phyloP scores from a whole-genome alignment of 345 rosid species.

The Salix viminalis region DNA sequence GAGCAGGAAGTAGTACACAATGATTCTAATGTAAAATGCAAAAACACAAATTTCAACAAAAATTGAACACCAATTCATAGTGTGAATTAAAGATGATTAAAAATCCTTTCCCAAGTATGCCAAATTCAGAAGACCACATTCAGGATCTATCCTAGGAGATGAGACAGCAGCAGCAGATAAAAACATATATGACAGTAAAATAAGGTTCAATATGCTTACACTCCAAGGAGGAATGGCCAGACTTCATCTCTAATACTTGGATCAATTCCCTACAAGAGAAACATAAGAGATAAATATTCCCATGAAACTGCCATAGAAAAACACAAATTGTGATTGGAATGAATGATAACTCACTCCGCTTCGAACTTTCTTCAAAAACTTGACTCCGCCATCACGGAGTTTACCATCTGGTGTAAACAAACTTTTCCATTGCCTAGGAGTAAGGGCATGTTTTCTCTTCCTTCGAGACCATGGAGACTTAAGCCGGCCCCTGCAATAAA shows the following conservation, averaged over 20 bases:
- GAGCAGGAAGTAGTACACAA: not conserved
- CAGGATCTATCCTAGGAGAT: not conserved
- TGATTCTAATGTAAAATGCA: not conserved
- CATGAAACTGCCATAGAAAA: conserved; percentile 10
- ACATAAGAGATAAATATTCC: conserved; percentile 12
- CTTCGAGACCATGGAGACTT: conserved; percentile 92
- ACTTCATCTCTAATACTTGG: conserved; percentile 82
- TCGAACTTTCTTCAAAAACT: conserved; percentile 82
- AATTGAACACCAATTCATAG: not conserved
- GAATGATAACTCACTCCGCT: conserved; percentile 61
- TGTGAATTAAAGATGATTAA: not conserved
- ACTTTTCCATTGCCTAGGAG: conserved; percentile 68
- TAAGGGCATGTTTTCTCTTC: conserved; percentile 66
- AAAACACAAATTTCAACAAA: not conserved
- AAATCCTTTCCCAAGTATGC: not conserved
- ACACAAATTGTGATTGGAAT: not conserved
- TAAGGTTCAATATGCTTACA: conserved; percentile 49
- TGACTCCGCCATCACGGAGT: conserved; percentile 67
- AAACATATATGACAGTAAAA: not conserved
- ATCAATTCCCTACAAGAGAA: conserved; percentile 71
- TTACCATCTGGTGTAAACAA: conserved; percentile 70
- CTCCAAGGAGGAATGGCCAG: conserved; percentile 98
- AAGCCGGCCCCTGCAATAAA: conserved; percentile 48
- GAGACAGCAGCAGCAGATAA: not conserved
- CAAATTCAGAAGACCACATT: not conserved